Conservation (phyloP, 345 rosid species). For the Populus davidiana region DNA sequence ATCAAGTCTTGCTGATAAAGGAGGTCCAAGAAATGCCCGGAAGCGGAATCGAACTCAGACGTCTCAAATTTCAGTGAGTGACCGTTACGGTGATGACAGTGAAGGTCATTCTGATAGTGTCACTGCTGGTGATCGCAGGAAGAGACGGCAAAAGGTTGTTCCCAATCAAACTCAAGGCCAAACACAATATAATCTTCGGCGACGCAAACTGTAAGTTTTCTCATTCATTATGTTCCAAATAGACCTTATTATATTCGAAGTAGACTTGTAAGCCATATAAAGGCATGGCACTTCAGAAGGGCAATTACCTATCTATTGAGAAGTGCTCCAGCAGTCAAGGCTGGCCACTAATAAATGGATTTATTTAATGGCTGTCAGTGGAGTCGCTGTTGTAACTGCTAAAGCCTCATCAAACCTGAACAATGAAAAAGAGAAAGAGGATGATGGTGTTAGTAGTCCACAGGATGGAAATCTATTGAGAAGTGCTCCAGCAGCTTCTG, state of each 20-base stretch:
- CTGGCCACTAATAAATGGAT: background rate
- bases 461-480: conserved; percentile 28
- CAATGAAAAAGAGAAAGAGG: conserved; percentile 30
- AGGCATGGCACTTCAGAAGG: background rate
- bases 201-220: conserved; percentile 56
- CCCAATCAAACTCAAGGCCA: conserved; percentile 36
- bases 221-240: background rate
- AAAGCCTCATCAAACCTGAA: conserved; percentile 24
- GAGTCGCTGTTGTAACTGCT: conserved; percentile 30
- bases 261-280: too few species aligned
- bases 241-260: background rate
- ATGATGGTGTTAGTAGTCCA: conserved; percentile 32
- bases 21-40: conserved; percentile 45
- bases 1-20: conserved; percentile 49
- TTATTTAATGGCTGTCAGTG: conserved; percentile 33
- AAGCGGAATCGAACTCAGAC: conserved; percentile 60
- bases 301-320: too few species aligned
- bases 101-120: conserved; percentile 69
- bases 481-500: conserved; percentile 41
- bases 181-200: conserved; percentile 70
- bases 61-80: conserved; percentile 51
- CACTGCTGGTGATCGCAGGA: conserved; percentile 51
- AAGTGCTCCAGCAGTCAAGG: too few species aligned
- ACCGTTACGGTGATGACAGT: conserved; percentile 58
- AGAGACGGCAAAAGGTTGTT: conserved; percentile 61